Percentiles rank a stretch among this genome's conserved stretches.
phyloP scores from a whole-genome alignment of 768 basidiomycete species.

The Amanita jacksonii region DNA sequence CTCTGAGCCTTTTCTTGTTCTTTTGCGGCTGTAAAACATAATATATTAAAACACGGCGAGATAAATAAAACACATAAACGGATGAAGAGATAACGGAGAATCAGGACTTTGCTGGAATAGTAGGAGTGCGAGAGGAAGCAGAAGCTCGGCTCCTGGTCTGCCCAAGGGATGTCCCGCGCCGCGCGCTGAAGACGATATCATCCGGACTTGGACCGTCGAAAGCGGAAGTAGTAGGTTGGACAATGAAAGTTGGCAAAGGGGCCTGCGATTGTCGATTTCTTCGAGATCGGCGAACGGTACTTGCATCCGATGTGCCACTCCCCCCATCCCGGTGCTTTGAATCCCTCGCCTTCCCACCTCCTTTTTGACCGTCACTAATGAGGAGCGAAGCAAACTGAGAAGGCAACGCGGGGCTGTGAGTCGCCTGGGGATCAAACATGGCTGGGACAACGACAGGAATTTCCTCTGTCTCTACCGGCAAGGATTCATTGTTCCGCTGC shows the following conservation, averaged over 20 bases:
- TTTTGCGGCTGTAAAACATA: constrained; percentile 56
- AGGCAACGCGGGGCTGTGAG: constrained; percentile 60
- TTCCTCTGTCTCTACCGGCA: constrained; percentile 30
- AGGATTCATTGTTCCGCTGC: constrained; percentile 25
- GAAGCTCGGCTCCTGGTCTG: constrained; percentile 22
- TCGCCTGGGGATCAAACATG: constrained; percentile 47
- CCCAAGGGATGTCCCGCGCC: constrained; percentile 60
- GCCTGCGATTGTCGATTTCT: constrained; percentile 16
- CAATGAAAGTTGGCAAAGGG: constrained; percentile 26
- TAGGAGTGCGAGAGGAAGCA: constrained; percentile 10
- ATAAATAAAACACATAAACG: constrained; percentile 16
- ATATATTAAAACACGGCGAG: constrained; percentile 25
- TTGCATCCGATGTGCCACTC: constrained; percentile 13
- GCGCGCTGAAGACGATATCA: constrained; percentile 74
- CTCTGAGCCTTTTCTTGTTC: constrained; percentile 73
- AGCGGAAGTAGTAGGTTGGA: constrained; percentile 39
- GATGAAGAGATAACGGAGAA: constrained; percentile 13
- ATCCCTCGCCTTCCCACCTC: constrained; percentile 11
- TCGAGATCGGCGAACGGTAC: constrained; percentile 11
- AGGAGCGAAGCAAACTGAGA: constrained; percentile 72
- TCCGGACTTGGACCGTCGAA: constrained; percentile 90
- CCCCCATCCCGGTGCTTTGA: constrained; percentile 7
- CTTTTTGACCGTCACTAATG: constrained; percentile 32
- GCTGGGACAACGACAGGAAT: constrained; percentile 31
- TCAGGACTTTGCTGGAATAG: constrained; percentile 16